Conservation (phyloP, 441 rosid genomes). For the Populus hybrid region DNA sequence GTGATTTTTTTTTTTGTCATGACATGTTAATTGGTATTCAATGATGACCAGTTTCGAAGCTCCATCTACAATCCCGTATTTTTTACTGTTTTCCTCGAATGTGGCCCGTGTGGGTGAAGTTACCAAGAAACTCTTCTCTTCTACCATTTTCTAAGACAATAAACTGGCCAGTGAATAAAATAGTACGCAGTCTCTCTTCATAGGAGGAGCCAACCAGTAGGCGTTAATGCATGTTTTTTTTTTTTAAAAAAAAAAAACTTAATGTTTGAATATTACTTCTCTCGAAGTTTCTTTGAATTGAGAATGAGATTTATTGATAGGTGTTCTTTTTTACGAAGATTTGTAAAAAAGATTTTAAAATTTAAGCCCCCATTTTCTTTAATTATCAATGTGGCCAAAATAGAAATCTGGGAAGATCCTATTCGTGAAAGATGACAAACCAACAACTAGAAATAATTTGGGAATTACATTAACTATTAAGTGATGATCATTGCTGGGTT, state of each 20-base stretch:
- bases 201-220: neutral
- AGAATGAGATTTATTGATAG: neutral
- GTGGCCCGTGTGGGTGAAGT: conserved; percentile 17
- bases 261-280: neutral
- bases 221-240: neutral
- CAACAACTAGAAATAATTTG: neutral
- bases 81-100: conserved; percentile 18
- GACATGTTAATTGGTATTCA: conserved; percentile 35
- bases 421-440: neutral
- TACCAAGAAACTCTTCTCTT: conserved; percentile 31
- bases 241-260: no score
- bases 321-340: no score
- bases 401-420: neutral
- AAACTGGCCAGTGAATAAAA: neutral
- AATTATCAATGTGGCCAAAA: neutral
- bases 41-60: conserved; percentile 29
- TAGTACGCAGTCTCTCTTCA: neutral
- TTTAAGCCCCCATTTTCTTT: neutral
- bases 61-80: neutral
- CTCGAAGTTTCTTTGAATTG: neutral
- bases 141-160: conserved; percentile 9
- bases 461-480: neutral
- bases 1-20: conserved; percentile 42
- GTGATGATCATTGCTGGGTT: neutral
- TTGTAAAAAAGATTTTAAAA: neutral